Base-by-base conservation (phyloP, 768 basidiomycete species). In the Kwoniella shandongensis region DNA sequence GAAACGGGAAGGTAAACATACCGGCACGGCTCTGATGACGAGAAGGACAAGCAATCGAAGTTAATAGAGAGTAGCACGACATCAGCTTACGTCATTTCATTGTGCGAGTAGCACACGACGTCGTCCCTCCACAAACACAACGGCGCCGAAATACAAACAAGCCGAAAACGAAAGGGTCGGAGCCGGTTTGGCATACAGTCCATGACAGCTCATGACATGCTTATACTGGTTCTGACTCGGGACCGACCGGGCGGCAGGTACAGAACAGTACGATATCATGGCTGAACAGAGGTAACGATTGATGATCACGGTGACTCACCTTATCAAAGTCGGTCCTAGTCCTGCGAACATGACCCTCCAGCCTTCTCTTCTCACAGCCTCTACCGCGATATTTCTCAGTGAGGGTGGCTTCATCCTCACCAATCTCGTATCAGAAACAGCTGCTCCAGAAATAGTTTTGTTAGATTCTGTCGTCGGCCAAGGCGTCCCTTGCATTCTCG, bases 301-400 rank as follows among this genome's bases (percentile, higher is more conserved):
- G 32, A 32, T 13, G 7, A 13, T 32, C 7, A 32, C 32, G 32
- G 32, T 32, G 4, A 78, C 83, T 58, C 66, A 87, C 87, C 91
- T 81, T 36, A 92, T 83, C 8, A 96, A 72, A 0, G 91, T 92
- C 11, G 91, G 89, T 2, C 84, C 79, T 25, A 93, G 76, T 0
- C 91, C 91, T 4, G 83, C 79, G 61, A 85, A 88, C 68, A 92
- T 91, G 1, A 89, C 88, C 13, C 78, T 68, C 15, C 79, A 57
- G 0, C 91, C 91, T 65, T 88, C 87, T 8, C 79, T 69, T 22
- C 81, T 81, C 61, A 74, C 61, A 0, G 73, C 72, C 2, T 64
- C 42, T 15, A 7, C 44, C 1, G 62, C 67, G 2, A 68, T 65
- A 7, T 45, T 44, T 46, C 57, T 57, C 15, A 73, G 41, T 12